Percentiles rank a stretch among this genome's conserved stretches.
Conservation (phyloP, 352 stramenopile species). For the Phytophthora boehmeriae region DNA sequence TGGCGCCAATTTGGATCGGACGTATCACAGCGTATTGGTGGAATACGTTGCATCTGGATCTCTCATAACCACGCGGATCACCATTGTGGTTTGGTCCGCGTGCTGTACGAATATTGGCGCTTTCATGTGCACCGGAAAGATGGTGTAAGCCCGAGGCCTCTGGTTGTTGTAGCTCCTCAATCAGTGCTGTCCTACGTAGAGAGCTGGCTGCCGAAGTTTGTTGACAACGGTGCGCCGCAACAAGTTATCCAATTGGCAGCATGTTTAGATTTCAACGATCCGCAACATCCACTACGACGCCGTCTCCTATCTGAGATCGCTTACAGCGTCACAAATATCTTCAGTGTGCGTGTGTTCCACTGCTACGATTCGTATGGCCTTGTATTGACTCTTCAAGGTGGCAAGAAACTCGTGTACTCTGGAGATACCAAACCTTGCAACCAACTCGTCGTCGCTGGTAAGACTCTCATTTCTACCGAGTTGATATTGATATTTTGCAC, state of each 20-base stretch:
- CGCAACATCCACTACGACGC: constrained; percentile 19
- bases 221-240: constrained; percentile 1
- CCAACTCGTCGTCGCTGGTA: constrained; percentile 54
- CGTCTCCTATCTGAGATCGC: constrained; percentile 41
- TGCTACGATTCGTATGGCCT: constrained; percentile 84
- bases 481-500: not conserved
- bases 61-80: constrained; percentile 98
- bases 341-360: constrained; percentile 78
- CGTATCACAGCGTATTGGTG: constrained; percentile 44
- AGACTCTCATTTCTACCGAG: not conserved
- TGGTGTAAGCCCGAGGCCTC: not conserved
- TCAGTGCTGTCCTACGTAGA: constrained; percentile 63
- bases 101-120: constrained; percentile 76
- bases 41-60: constrained; percentile 94
- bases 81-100: constrained; percentile 93
- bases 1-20: constrained; percentile 58
- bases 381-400: constrained; percentile 52
- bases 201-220: constrained; percentile 47
- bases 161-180: constrained; percentile 60
- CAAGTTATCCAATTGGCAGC: constrained; percentile 46
- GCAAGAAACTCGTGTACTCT: constrained; percentile 88
- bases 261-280: constrained; percentile 64
- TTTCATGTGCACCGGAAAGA: constrained; percentile 22
- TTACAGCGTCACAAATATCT: constrained; percentile 38
- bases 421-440: constrained; percentile 94